Evolutionary conservation across 2,329 filamentous ascomycete genomes (phyloP), one percentile per base, ranked within the genome.

Genomic region (Penicillium sp.): DNA sequence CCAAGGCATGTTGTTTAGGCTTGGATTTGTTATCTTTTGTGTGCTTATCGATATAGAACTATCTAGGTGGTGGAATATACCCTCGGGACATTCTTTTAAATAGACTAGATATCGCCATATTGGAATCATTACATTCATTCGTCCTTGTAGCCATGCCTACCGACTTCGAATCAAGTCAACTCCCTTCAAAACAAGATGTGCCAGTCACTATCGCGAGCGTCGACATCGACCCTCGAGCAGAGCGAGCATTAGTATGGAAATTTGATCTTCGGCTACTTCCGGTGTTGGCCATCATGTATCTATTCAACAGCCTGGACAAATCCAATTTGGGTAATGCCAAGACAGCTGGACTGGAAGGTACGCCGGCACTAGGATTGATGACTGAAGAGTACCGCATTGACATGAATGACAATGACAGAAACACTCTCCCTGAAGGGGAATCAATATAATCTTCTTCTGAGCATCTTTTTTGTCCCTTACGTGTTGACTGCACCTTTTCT

Each of bases 281-380:
- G 3, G 75, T 83, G 44, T 68, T 84, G 9, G 79, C 82, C 0
- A 60, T 82, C 39, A 84, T 84, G 81, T 84, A 84, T 55, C 71
- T 84, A 2, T 82, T 81, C 70, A 79, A 79, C 64, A 72, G 72
- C 34, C 68, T 77, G 7, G 76, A 79, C 60, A 78, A 78, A 55
- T 70, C 69, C 44, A 80, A 79, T 46, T 52, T 72, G 27, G 67
- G 67, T 7, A 69, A 69, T 60, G 66, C 67, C 21, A 68, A 69
- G 53, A 69, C 67, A 3, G 67, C 65, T 2, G 63, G 63, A 3
- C 50, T 69, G 4, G 63, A 65, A 43, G 57, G 65, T 65, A 45
- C 13, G 55, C 25, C 19, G n/a, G 5, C 19, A 23, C 50, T 7
- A 23, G n/a, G 2, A n/a, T 39, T 27, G 34, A 3, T 13, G 8